Evolutionary conservation across 78 protist genomes (phyloP), one percentile per base, ranked within the genome.

Genomic region (Dictyostelium firmibasis): DNA sequence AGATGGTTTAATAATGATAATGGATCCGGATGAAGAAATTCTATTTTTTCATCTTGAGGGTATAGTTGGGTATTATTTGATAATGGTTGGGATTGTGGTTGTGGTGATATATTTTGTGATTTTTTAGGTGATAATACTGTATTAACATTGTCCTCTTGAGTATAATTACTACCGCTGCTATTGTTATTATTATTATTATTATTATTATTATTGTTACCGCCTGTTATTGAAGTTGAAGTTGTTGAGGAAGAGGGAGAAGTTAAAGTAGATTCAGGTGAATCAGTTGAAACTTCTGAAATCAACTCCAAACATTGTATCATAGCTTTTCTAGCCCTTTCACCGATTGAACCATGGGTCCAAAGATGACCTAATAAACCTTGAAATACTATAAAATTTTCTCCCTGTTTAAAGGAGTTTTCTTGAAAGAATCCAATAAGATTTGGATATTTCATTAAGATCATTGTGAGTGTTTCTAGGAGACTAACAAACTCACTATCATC

Each of bases 401-500:
- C 94, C 18, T 78, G 79, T 43, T 47, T 74, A 81, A 75, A 89
- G 16, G 64, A 44, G 4, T 43, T 62, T 11, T 89, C 94, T 62
- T 89, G 94, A 70, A 89, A 89, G 86, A 89, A 89, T 29, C 94
- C 94, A 60, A 89, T 31, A 20, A 89, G 35, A 57, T 70, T 89
- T 89, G 94, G 94, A 57, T 89, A 81, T 35, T 62, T 38, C 5
- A 79, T 89, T 35, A 89, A 60, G 25, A 79, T 53, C 23, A n/a
- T 69, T 23, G 86, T 69, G 3, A 89, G 81, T 16, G 83, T 70
- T 50, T 89, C 94, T 18, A 89, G 43, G 2, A 89, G 47, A 69
- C 50, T 89, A 7, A 89, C 94, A 89, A 89, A 89, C 31, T 89
- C 94, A 70, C 94, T 89, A 83, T 89, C 94, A 31, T 89, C 94